Percentiles rank a stretch among this genome's conserved stretches.
Evolutionary conservation across 768 basidiomycete genomes (phyloP).

Genomic region (Macrolepiota fuliginosa): DNA sequence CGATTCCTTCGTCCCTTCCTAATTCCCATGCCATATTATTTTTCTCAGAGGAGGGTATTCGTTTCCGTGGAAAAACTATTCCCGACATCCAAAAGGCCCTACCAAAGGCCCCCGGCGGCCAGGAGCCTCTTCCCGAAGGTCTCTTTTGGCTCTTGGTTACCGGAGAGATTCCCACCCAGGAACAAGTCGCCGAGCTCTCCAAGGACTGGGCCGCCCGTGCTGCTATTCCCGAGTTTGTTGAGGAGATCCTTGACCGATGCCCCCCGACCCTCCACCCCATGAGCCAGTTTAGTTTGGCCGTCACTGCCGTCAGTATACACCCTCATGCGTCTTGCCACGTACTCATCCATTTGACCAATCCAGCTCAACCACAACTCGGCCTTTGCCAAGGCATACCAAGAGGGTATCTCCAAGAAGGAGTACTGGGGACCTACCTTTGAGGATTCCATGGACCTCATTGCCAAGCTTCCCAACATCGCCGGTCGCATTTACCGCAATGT

Average conservation of each 20-base stretch:
- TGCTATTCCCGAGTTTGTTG: constrained; percentile 90
- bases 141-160: constrained; percentile 97
- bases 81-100: constrained; percentile 84
- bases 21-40: constrained; percentile 9
- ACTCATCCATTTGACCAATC: constrained; percentile 1
- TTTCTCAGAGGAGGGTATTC: constrained; percentile 85
- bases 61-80: constrained; percentile 96
- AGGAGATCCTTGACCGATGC: constrained; percentile 92
- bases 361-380: constrained; percentile 94
- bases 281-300: constrained; percentile 96
- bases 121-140: constrained; percentile 89
- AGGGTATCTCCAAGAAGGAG: constrained; percentile 90
- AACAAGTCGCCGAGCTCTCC: constrained; percentile 83
- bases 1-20: not conserved
- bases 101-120: constrained; percentile 85
- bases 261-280: constrained; percentile 95
- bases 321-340: constrained; percentile 4
- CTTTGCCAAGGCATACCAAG: constrained; percentile 92
- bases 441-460: constrained; percentile 89
- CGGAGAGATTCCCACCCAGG: constrained; percentile 89
- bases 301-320: constrained; percentile 77
- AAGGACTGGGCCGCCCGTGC: constrained; percentile 95
- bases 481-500: constrained; percentile 90
- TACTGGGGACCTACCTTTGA: constrained; percentile 97
- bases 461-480: constrained; percentile 95